Percentiles rank a stretch among this genome's conserved stretches.
phyloP scores from a whole-genome alignment of 164 flowering plant species.

The grape (Vitis vinifera) region ASM3070453v1 NC_081823.1:6307001-6307500 shows the following conservation, averaged over 20 bases:
- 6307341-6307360: slow-evolving; percentile 57
- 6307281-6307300: slow-evolving; percentile 49
- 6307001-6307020: too few relatives aligned
- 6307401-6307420: slow-evolving; percentile 59
- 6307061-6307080: not conserved
- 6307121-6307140: not conserved
- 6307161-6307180: not conserved
- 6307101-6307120: not conserved
- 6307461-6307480: slow-evolving; percentile 30
- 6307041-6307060: too few relatives aligned
- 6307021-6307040: too few relatives aligned
- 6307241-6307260: slow-evolving; percentile 76
- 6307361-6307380: slow-evolving; percentile 86
- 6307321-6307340: slow-evolving; percentile 75
- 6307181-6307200: not conserved
- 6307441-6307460: slow-evolving; percentile 66
- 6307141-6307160: not conserved
- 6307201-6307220: slow-evolving; percentile 18
- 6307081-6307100: not conserved
- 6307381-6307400: slow-evolving; percentile 88
- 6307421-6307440: slow-evolving; percentile 94
- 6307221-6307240: slow-evolving; percentile 56
- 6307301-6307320: slow-evolving; percentile 70
- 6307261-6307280: slow-evolving; percentile 75
- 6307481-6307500: not conserved